Base-by-base conservation (phyloP, 1,284 basidiomycete genomes). In the Peniophora sp. region DNA sequence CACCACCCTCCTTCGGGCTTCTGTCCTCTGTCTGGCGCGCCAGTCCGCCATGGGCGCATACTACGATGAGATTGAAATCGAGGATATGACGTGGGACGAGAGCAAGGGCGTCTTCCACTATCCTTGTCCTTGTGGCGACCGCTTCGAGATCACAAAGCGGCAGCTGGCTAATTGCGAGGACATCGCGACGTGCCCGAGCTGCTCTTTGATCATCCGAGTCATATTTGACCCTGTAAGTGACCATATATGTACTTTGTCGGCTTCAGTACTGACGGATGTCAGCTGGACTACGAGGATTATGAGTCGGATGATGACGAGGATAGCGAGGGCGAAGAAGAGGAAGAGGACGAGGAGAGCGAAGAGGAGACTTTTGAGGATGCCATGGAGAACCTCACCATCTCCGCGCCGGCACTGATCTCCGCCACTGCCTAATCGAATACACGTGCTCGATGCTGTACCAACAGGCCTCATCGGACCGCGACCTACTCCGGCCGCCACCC, bases 71-170 rank as follows among this genome's bases (percentile, higher is more conserved):
- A 83, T 97, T 32, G 93, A 97, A 67, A 97, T 97, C 49, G 94
- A 97, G 65, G 94, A 97, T 63, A 96, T 97, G 82, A 81, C 75
- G 14, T 97, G 92, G 92, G 92, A 97, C 63, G 81, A 81, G 17
- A 78, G 74, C 50, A 92, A 90, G 60, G 69, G 79, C 47, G 85
- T 95, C 6, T 97, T 84, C 61, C 94, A 98, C 71, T 97, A 96
- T 67, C 97, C 97, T 1, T 99, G 95, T 64, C 96, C 96, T 1
- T 99, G 97, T 64, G 96, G 96, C 22, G 97, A 99, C 71, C 85
- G 94, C 37, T 99, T 99, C 71, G 97, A 99, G 67, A 98, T 99
- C 60, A 87, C 92, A 17, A 81, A 86, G 57, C 72, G 73, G 60
- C 95, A 98, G 69, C 82, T 99, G 10, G 79, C 83, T 50, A 78